Evolutionary conservation across 768 basidiomycete species (phyloP).

Genomic region (Amanita thiersii): DNA sequence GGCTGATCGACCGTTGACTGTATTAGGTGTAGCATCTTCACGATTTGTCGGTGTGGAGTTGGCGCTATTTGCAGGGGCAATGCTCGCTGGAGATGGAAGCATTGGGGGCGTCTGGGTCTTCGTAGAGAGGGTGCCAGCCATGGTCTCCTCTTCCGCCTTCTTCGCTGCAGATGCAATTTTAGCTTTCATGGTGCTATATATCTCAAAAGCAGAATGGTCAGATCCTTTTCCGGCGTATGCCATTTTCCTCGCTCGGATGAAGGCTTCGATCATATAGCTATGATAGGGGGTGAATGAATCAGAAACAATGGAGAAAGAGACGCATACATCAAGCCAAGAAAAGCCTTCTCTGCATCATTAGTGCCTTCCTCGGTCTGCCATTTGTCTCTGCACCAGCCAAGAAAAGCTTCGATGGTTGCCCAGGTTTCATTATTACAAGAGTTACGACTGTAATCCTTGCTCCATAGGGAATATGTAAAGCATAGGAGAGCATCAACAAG

Average conservation of each 20-base stretch:
- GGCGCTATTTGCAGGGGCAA: constrained; percentile 57
- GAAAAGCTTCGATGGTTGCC: constrained; percentile 60
- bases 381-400: constrained; percentile 67
- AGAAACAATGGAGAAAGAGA: constrained; percentile 14
- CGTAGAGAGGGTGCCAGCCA: constrained; percentile 21
- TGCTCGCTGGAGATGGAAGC: constrained; percentile 75
- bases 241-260: constrained; percentile 44
- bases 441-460: constrained; percentile 53
- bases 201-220: constrained; percentile 29
- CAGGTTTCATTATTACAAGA: constrained; percentile 55
- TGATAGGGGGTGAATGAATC: constrained; percentile 19
- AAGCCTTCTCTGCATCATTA: constrained; percentile 50
- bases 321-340: constrained; percentile 76
- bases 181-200: constrained; percentile 24
- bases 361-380: constrained; percentile 48
- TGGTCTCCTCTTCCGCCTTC: constrained; percentile 26
- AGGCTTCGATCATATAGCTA: constrained; percentile 77
- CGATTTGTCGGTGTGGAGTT: constrained; percentile 71
- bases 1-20: constrained; percentile 22
- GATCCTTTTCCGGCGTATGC: constrained; percentile 24
- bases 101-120: constrained; percentile 53
- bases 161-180: constrained; percentile 34
- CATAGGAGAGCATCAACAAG: constrained; percentile 75
- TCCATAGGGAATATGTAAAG: constrained; percentile 82
- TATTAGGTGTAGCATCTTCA: constrained; percentile 47